A percentile compares a stretch with the other conserved stretches of the same genome.
Evolutionary conservation across 768 basidiomycete species (phyloP).

Genomic region (Tulasnella sp.): DNA sequence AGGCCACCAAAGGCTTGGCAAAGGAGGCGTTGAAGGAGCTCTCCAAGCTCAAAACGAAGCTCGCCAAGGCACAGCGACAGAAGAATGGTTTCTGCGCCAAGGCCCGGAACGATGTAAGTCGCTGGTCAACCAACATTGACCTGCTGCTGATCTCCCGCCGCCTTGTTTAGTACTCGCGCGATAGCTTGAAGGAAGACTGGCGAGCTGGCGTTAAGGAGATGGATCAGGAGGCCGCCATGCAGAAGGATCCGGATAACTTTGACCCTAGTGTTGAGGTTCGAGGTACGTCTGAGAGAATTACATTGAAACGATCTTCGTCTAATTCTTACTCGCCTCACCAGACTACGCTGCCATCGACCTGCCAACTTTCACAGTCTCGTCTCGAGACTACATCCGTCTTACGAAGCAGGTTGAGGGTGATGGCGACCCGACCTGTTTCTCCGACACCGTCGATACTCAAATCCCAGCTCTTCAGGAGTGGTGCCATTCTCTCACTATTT

Average conservation of each 20-base stretch:
- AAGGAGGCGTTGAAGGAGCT: conserved; percentile 26
- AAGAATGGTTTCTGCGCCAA: conserved; percentile 53
- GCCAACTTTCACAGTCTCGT: conserved; percentile 51
- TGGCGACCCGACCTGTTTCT: conserved; percentile 45
- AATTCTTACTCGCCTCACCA: conserved; percentile 17
- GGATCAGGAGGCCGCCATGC: conserved; percentile 33
- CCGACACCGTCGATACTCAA: conserved; percentile 40
- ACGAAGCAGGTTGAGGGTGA: conserved; percentile 52
- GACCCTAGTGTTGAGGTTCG: conserved; percentile 40
- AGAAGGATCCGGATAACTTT: conserved; percentile 45
- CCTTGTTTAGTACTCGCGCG: conserved; percentile 37
- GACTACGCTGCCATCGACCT: conserved; percentile 51
- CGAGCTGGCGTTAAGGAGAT: background rate
- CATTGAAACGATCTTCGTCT: background rate
- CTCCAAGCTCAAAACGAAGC: conserved; percentile 31
- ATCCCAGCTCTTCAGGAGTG: conserved; percentile 46
- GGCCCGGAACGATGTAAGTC: conserved; percentile 42
- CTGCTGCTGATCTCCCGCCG: background rate
- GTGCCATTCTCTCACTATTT: conserved; percentile 44
- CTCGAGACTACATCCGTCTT: conserved; percentile 48
- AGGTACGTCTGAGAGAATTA: conserved; percentile 25
- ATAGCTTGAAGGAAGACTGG: conserved; percentile 37
- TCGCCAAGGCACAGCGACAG: conserved; percentile 28
- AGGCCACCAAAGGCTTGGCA: conserved; percentile 9
- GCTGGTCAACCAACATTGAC: background rate